Percentiles rank a stretch among this genome's conserved stretches.
These are phyloP conservation scores for Massariosphaeria phaeospora DNA, from an alignment of 495 filamentous ascomycete species.

Conservation along the genomic window DNA sequence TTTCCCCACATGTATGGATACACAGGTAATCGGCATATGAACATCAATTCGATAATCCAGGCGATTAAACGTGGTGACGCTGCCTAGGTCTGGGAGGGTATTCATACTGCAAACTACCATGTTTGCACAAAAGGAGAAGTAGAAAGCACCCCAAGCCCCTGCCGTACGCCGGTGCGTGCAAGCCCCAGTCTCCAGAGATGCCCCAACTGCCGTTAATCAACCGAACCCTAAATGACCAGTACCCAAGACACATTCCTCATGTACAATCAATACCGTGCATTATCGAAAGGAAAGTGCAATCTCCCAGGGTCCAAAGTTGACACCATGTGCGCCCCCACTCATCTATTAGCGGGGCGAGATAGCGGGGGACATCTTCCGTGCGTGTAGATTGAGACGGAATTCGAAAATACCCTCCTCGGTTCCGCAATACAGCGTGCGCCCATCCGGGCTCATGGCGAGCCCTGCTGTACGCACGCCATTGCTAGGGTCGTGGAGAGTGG, in stretches of 20 bases:
- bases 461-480: constrained; percentile 39
- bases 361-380: constrained; percentile 35
- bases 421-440: constrained; percentile 36
- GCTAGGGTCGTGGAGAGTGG: constrained; percentile 15
- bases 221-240: not conserved
- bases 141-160: too few relatives aligned
- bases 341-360: constrained; percentile 32
- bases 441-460: constrained; percentile 41
- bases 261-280: not conserved
- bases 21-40: too few relatives aligned
- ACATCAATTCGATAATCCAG: too few relatives aligned
- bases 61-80: too few relatives aligned
- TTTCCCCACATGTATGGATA: too few relatives aligned
- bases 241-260: not conserved
- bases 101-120: too few relatives aligned
- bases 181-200: too few relatives aligned
- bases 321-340: too few relatives aligned
- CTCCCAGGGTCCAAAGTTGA: not conserved
- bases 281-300: constrained; percentile 12
- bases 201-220: constrained; percentile 2
- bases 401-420: constrained; percentile 43
- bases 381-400: constrained; percentile 36
- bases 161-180: too few relatives aligned
- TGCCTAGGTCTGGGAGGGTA: too few relatives aligned
- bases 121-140: too few relatives aligned